A percentile compares a stretch with the other conserved stretches of the same genome.
phyloP scores from a whole-genome alignment of 768 basidiomycete species.

The Collybia sordida region DNA sequence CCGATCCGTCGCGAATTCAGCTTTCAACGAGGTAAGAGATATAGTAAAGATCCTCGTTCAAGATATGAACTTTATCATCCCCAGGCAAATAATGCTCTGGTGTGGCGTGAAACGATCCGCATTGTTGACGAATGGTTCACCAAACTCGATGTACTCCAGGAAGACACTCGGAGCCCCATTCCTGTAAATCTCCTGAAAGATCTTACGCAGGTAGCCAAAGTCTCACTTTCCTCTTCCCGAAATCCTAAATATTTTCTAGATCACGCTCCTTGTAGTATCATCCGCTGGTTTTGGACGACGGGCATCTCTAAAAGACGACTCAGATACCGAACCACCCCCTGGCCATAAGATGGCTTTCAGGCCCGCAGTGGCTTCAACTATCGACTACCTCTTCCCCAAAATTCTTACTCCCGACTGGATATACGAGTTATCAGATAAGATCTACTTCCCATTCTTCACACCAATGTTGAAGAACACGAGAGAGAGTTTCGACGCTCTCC shows the following conservation, averaged over 20 bases:
- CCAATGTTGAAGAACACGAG: constrained; percentile 24
- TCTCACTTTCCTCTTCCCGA: neutral
- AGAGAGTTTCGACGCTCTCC: constrained; percentile 34
- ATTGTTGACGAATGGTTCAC: constrained; percentile 42
- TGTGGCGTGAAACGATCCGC: constrained; percentile 44
- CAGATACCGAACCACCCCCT: constrained; percentile 18
- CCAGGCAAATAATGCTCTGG: constrained; percentile 46
- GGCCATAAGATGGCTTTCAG: constrained; percentile 35
- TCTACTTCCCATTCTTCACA: constrained; percentile 35
- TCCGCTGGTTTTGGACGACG: constrained; percentile 42
- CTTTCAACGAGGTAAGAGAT: constrained; percentile 45
- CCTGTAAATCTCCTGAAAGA: constrained; percentile 20
- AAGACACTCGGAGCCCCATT: neutral
- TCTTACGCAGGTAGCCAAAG: constrained; percentile 19
- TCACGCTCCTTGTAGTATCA: constrained; percentile 37
- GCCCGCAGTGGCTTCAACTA: constrained; percentile 28
- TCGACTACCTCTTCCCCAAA: constrained; percentile 26
- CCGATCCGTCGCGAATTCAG: constrained; percentile 41
- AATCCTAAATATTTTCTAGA: constrained; percentile 13
- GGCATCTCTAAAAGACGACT: constrained; percentile 30
- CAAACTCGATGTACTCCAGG: constrained; percentile 24
- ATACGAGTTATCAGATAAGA: constrained; percentile 22
- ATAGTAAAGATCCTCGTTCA: neutral
- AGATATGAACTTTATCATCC: neutral
- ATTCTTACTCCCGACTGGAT: constrained; percentile 33